These are phyloP conservation scores for Fragilaria crotonensis DNA, from an alignment of 108 stramenopile species.

Conservation along the genomic window DNA sequence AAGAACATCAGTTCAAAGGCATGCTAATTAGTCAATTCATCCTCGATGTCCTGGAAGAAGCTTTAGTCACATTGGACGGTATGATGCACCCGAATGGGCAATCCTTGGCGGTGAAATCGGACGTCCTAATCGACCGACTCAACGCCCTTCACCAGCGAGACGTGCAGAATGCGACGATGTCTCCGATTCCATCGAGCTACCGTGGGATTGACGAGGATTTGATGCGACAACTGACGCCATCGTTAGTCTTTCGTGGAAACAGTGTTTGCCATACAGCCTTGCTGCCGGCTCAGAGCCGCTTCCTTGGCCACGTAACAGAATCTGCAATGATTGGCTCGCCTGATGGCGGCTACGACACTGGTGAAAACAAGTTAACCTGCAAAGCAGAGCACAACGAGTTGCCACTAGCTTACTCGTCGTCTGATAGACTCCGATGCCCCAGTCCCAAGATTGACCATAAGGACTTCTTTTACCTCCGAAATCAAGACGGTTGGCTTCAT, in stretches of 20 bases:
- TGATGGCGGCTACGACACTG: slow-evolving; percentile 18
- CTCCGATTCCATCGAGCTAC: slow-evolving; percentile 1
- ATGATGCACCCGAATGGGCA: slow-evolving; percentile 4
- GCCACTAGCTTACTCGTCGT: slow-evolving; percentile 22
- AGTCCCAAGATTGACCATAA: slow-evolving; percentile 28
- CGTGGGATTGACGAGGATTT: slow-evolving; percentile 4
- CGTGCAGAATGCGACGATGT: background rate
- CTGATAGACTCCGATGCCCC: slow-evolving; percentile 24
- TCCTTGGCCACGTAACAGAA: slow-evolving; percentile 23
- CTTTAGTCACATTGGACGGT: slow-evolving; percentile 9
- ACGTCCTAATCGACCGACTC: slow-evolving; percentile 8
- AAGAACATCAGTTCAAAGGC: slow-evolving; percentile 25
- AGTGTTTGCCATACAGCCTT: slow-evolving; percentile 36
- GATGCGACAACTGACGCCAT: slow-evolving; percentile 4
- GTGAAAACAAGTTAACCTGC: slow-evolving; percentile 15
- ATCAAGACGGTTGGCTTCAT: slow-evolving; percentile 14
- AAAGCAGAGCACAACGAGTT: slow-evolving; percentile 10
- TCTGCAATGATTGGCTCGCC: slow-evolving; percentile 5
- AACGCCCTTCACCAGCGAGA: slow-evolving; percentile 7
- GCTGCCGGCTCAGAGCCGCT: slow-evolving; percentile 33
- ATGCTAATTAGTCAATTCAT: slow-evolving; percentile 20
- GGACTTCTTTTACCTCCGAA: slow-evolving; percentile 28
- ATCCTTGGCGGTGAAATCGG: slow-evolving; percentile 1
- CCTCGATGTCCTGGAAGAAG: slow-evolving; percentile 19
- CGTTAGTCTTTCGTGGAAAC: slow-evolving; percentile 10